These are phyloP conservation scores for Cercophora newfieldiana DNA, from an alignment of 495 filamentous ascomycete species.

Conservation along the genomic window DNA sequence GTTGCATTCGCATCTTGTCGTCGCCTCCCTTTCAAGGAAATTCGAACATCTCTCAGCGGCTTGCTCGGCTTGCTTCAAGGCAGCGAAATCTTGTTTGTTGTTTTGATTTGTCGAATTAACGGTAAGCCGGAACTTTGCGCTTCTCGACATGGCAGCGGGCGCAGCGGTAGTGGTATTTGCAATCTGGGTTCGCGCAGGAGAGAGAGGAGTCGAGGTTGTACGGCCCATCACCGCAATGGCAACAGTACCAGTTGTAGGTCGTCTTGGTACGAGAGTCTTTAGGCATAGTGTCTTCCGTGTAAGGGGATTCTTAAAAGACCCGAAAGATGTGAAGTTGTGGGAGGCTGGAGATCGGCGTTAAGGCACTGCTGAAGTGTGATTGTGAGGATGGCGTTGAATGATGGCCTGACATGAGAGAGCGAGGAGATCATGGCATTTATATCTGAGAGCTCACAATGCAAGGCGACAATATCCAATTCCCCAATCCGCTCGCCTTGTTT, in stretches of 20 bases:
- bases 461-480: neutral
- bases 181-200: neutral
- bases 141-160: neutral
- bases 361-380: neutral
- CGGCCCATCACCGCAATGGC: neutral
- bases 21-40: neutral
- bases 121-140: neutral
- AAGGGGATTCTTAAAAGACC: neutral
- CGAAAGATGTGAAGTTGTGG: neutral
- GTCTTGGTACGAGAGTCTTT: neutral
- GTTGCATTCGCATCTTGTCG: neutral
- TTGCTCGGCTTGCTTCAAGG: neutral
- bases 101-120: neutral
- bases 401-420: neutral
- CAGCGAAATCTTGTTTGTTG: too few relatives aligned
- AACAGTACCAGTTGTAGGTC: constrained; percentile 2
- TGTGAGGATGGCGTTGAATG: neutral
- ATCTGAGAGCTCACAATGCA: neutral
- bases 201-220: neutral
- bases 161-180: neutral
- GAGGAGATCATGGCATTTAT: neutral
- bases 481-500: neutral
- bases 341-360: neutral
- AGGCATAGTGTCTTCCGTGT: neutral
- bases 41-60: neutral